Base-by-base conservation (phyloP, 2,329 filamentous ascomycete species). In the Penicillium sp. region DNA sequence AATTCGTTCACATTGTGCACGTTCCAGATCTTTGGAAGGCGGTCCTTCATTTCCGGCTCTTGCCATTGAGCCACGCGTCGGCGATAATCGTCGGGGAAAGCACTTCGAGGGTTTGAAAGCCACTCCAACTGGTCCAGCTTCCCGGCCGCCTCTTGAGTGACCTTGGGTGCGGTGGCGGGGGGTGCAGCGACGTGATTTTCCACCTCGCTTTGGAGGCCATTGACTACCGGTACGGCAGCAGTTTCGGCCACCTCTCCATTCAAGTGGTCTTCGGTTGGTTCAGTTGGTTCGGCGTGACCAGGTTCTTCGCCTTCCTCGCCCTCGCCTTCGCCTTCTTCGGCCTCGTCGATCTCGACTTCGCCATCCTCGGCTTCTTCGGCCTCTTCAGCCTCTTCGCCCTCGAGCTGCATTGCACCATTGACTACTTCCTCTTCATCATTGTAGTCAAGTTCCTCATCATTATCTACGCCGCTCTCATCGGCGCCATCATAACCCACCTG, bases 21-120 rank as follows among this genome's bases (percentile, higher is more conserved):
- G 19, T 60, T 67, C 67, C 67, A 70, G 31, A 60, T 50, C 19
- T 57, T 47, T 7, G 54, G 46, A 14, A 68, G 52, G 21, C 63
- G 62, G 16, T 57, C 45, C 32, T 64, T 61, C 18, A 63, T 49
- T 15, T 54, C 50, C n/a, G 32, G 5, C 19, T 26, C 40, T 38
- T 44, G 45, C 53, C 54, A 56, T 18, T 44, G 23, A 2, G 41
- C 45, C 5, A 43, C 16, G 8, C 53, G 51, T 13, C 34, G 36
- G 16, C 44, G 45, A 27, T 47, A 53, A 5, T 49, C 47, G 15
- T 54, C 53, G 7, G 45, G 34, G 21, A 39, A 53, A 20, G 38
- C 36, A 36, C 35, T 42, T 16, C 42, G 42, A 2, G 53, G 53
- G n/a, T 54, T 51, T 14, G 47, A 47, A 18, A 56, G 47, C 47